Evolutionary conservation across 1,284 basidiomycete genomes (phyloP).

Genomic region (Trametes pubescens): DNA sequence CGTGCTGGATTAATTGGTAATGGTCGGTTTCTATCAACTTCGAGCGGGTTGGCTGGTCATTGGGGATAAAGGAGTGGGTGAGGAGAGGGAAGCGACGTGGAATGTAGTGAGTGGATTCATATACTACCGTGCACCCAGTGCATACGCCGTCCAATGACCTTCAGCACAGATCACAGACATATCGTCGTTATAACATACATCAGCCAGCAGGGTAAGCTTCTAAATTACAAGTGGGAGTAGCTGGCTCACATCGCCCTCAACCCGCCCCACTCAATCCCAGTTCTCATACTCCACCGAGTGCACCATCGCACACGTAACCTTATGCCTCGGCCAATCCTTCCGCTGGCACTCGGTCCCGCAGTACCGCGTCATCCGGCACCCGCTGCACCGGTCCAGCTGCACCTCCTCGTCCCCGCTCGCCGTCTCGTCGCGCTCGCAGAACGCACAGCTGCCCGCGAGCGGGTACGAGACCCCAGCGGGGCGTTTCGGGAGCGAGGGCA

Average conservation of each 20-base stretch:
- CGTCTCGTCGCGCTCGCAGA: constrained; percentile 28
- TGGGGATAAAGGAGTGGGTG: too few relatives aligned
- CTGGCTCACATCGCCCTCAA: too few relatives aligned
- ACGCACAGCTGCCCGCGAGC: constrained; percentile 28
- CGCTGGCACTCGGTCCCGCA: constrained; percentile 25
- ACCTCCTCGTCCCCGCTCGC: not conserved
- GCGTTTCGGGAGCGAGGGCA: constrained; percentile 3
- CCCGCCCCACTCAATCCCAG: constrained; percentile 21
- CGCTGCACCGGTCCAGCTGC: constrained; percentile 21
- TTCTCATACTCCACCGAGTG: constrained; percentile 30
- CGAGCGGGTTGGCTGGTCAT: too few relatives aligned
- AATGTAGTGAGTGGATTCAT: too few relatives aligned
- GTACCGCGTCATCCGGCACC: constrained; percentile 28
- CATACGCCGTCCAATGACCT: too few relatives aligned
- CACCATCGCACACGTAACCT: constrained; percentile 21
- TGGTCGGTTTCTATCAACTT: not conserved
- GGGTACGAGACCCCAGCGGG: constrained; percentile 14
- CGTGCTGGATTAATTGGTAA: constrained; percentile 2
- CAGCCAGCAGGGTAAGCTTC: too few relatives aligned
- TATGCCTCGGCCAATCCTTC: constrained; percentile 30
- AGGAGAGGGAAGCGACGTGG: too few relatives aligned
- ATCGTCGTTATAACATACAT: too few relatives aligned
- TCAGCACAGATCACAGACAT: too few relatives aligned
- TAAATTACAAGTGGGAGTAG: too few relatives aligned
- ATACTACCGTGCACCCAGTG: too few relatives aligned